Evolutionary conservation across 2,329 filamentous ascomycete genomes (phyloP).

Genomic region (Fusarium lyarnte): DNA sequence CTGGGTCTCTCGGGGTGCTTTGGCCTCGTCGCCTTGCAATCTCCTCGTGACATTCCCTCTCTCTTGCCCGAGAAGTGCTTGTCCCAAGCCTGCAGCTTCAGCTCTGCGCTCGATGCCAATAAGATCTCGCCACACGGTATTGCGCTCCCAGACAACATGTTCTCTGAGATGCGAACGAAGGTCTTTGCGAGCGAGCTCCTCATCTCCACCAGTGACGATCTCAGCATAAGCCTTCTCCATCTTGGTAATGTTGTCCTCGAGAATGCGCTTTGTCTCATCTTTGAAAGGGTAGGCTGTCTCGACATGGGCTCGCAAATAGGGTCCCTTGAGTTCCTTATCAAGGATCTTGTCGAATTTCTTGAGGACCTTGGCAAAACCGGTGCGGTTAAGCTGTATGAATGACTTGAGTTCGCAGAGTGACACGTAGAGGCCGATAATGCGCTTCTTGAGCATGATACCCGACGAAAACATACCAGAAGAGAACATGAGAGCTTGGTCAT

Average conservation of each 20-base stretch:
- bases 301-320: conserved; percentile 80
- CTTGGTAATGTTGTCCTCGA: conserved; percentile 76
- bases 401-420: conserved; percentile 95
- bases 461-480: conserved; percentile 71
- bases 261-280: conserved; percentile 71
- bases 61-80: conserved; percentile 81
- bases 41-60: conserved; percentile 73
- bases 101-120: conserved; percentile 97
- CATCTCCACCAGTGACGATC: conserved; percentile 83
- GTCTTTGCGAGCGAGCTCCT: conserved; percentile 80
- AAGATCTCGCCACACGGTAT: conserved; percentile 98
- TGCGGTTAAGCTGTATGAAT: conserved; percentile 94
- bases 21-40: conserved; percentile 85
- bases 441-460: conserved; percentile 90
- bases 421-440: conserved; percentile 87
- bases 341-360: conserved; percentile 99
- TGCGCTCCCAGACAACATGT: conserved; percentile 98
- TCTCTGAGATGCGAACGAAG: conserved; percentile 90
- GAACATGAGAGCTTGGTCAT: conserved; percentile 75
- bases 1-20: conserved; percentile 69
- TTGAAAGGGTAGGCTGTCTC: conserved; percentile 85
- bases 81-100: conserved; percentile 91
- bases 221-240: conserved; percentile 85
- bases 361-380: conserved; percentile 93
- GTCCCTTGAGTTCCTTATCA: conserved; percentile 79